Conservation (phyloP, 73 alveolate genomes). For the Strombidium stylifer region DNA sequence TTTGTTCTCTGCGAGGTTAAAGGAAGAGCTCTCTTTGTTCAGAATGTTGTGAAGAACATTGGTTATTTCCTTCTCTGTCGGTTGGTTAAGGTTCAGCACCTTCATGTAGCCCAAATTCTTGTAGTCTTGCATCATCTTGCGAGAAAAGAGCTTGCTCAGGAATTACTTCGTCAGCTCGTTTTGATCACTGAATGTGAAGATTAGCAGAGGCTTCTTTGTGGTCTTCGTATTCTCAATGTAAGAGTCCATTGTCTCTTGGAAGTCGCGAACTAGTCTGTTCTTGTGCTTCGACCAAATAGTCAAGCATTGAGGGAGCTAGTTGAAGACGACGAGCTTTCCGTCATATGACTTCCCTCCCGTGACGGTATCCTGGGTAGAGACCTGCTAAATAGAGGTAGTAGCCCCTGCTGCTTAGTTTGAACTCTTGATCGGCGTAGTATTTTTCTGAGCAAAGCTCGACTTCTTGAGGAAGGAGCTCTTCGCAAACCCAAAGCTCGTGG, state of each 20-base stretch:
- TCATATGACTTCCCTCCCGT: not conserved
- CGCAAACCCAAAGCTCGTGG: not conserved
- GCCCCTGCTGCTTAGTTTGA: too few species aligned
- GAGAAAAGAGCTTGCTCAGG: slow-evolving; percentile 13
- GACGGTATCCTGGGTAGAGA: too few species aligned
- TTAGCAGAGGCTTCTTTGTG: not conserved
- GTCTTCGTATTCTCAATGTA: not conserved
- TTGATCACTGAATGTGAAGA: slow-evolving; percentile 37
- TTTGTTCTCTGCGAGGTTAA: too few species aligned
- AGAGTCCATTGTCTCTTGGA: slow-evolving; percentile 10
- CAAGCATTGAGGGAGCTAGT: slow-evolving; percentile 43
- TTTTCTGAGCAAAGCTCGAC: not conserved
- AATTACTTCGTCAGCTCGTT: slow-evolving; percentile 19
- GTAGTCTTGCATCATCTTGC: not conserved
- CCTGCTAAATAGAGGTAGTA: too few species aligned
- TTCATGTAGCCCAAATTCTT: not conserved
- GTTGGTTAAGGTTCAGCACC: slow-evolving; percentile 28
- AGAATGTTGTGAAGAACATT: slow-evolving; percentile 7
- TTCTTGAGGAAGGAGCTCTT: not conserved
- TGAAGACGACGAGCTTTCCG: not conserved
- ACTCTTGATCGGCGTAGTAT: too few species aligned
- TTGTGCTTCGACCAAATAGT: slow-evolving; percentile 16
- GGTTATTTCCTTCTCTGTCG: slow-evolving; percentile 32
- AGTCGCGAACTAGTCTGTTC: not conserved
- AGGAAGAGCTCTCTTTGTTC: not conserved